A percentile compares a stretch with the other conserved stretches of the same genome.
phyloP scores from a whole-genome alignment of 2,329 filamentous ascomycete species.

The Hypoxylon sp. region DNA sequence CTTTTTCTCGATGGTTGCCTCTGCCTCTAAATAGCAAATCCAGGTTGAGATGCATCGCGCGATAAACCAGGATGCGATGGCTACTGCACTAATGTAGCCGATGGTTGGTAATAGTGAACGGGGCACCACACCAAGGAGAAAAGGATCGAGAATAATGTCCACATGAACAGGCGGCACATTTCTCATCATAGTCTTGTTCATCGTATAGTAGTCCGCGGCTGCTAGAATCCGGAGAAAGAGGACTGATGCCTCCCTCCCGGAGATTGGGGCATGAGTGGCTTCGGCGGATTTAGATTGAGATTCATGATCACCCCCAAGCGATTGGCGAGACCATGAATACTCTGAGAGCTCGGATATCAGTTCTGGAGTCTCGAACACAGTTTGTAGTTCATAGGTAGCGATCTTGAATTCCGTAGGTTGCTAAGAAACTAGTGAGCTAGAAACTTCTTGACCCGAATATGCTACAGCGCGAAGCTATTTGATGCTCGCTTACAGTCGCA shows the following conservation, averaged over 20 bases:
- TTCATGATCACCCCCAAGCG: conserved; percentile 41
- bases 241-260: conserved; percentile 61
- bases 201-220: conserved; percentile 87
- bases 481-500: conserved; percentile 78
- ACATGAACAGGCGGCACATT: conserved; percentile 80
- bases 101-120: conserved; percentile 81
- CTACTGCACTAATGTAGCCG: conserved; percentile 76
- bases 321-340: conserved; percentile 70
- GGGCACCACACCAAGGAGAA: conserved; percentile 83
- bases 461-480: conserved; percentile 7
- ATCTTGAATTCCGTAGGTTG: conserved; percentile 88
- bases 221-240: conserved; percentile 82
- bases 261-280: conserved; percentile 19
- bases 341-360: conserved; percentile 76
- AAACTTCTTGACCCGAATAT: conserved; percentile 30
- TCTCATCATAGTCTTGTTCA: conserved; percentile 81
- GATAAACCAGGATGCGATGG: conserved; percentile 63
- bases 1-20: conserved; percentile 57
- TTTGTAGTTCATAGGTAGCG: conserved; percentile 72
- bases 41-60: conserved; percentile 57
- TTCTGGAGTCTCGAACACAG: conserved; percentile 73
- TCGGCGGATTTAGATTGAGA: conserved; percentile 26
- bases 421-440: conserved; percentile 62
- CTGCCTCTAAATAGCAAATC: conserved; percentile 52
- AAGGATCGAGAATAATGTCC: conserved; percentile 91